A percentile compares a stretch with the other conserved stretches of the same genome.
Evolutionary conservation across 768 basidiomycete genomes (phyloP).

Genomic region (Fomitopsis pulvina): DNA sequence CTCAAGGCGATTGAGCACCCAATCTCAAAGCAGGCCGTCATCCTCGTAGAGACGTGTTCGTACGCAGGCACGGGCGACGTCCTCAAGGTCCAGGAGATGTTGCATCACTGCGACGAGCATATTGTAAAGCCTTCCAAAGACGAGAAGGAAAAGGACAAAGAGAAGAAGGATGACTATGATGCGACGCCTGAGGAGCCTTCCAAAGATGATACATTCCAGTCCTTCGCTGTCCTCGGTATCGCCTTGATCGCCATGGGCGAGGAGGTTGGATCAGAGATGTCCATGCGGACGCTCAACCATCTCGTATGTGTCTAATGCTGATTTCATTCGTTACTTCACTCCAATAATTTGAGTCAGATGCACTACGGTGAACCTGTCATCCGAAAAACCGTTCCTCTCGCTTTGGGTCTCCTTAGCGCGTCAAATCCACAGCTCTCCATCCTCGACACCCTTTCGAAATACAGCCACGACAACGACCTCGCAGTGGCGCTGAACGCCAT

Average conservation of each 20-base stretch:
- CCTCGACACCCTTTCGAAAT: conserved; percentile 95
- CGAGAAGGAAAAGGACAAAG: conserved; percentile 22
- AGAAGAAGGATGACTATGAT: conserved; percentile 34
- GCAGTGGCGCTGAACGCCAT: conserved; percentile 94
- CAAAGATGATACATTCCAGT: conserved; percentile 76
- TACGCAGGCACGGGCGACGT: conserved; percentile 96
- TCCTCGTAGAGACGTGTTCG: conserved; percentile 89
- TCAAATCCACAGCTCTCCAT: conserved; percentile 94
- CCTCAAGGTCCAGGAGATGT: conserved; percentile 83
- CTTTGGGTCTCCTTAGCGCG: conserved; percentile 88
- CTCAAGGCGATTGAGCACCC: conserved; percentile 92
- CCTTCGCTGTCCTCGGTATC: conserved; percentile 90
- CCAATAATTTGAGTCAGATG: conserved; percentile 56
- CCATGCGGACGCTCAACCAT: conserved; percentile 95
- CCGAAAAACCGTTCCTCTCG: conserved; percentile 89
- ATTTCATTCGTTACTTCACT: conserved; percentile 6
- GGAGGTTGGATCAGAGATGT: conserved; percentile 96
- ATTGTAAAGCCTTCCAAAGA: conserved; percentile 44
- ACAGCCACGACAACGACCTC: conserved; percentile 99
- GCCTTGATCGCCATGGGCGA: conserved; percentile 97
- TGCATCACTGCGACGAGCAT: conserved; percentile 93
- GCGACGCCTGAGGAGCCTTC: conserved; percentile 40
- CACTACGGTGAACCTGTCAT: conserved; percentile 94
- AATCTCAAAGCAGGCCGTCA: conserved; percentile 83
- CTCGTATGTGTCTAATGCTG: conserved; percentile 46